These are phyloP conservation scores for Lathyrus aphaca DNA, from an alignment of 306 rosid species.

Conservation along the genomic window DNA sequence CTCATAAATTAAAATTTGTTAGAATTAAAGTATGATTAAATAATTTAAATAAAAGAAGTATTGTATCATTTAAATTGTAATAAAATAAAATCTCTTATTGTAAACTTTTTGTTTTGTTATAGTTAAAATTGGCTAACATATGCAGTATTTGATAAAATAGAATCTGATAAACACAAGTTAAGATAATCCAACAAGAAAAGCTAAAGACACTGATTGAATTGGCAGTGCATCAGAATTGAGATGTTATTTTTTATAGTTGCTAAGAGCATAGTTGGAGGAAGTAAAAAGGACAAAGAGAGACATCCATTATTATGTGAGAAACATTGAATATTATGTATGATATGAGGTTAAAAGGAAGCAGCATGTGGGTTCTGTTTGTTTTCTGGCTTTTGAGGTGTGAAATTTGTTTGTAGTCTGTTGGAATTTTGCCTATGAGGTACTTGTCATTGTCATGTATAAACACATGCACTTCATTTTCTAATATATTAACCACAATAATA, in stretches of 20 bases:
- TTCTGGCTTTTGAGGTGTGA: constrained; percentile 76
- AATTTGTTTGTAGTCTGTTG: constrained; percentile 75
- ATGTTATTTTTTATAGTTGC: constrained; percentile 16
- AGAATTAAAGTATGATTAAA: no score
- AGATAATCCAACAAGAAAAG: constrained; percentile 44
- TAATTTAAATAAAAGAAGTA: no score
- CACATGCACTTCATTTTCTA: constrained; percentile 27
- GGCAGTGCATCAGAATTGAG: constrained; percentile 44
- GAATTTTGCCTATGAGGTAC: constrained; percentile 53
- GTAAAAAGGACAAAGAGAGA: constrained; percentile 48
- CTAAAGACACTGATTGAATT: constrained; percentile 37
- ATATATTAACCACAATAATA: constrained; percentile 46
- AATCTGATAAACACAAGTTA: constrained; percentile 10
- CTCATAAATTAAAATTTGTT: no score
- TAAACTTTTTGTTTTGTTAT: no score
- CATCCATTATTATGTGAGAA: constrained; percentile 56
- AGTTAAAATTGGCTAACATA: no score
- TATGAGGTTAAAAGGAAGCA: constrained; percentile 47
- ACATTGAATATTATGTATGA: constrained; percentile 36
- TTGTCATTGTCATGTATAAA: constrained; percentile 37
- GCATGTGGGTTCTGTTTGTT: constrained; percentile 63
- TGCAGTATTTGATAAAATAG: not conserved
- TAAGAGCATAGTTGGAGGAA: constrained; percentile 46
- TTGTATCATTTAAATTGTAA: no score
- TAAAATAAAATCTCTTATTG: no score